Evolutionary conservation across 2,329 filamentous ascomycete species (phyloP).

Genomic region (Cordyceps javanica): DNA sequence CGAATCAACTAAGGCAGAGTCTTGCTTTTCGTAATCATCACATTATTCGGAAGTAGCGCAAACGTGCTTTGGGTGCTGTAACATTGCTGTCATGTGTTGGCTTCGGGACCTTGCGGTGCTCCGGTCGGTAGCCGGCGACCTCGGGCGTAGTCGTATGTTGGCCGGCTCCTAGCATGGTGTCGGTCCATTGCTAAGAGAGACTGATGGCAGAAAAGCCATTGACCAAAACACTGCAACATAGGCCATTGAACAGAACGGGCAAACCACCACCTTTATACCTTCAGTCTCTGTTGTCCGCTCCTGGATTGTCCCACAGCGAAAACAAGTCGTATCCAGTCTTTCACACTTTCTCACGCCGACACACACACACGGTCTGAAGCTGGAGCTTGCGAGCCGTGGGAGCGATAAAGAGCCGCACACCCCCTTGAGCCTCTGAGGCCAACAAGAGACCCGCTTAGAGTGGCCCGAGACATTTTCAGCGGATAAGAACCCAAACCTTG

Average conservation of each 20-base stretch:
- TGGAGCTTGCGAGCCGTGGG: background rate
- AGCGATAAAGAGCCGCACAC: background rate
- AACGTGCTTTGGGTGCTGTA: background rate
- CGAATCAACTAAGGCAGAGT: background rate
- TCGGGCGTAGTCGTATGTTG: conserved; percentile 4
- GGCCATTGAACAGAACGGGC: background rate
- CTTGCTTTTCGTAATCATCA: background rate
- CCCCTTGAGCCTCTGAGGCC: conserved; percentile 5
- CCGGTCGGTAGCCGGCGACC: conserved; percentile 10
- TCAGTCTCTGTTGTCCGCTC: conserved; percentile 4
- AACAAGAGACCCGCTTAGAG: conserved; percentile 3
- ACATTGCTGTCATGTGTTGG: background rate
- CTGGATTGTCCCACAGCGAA: conserved; percentile 10
- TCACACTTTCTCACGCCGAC: conserved; percentile 4
- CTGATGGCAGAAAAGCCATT: background rate
- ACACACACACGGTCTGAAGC: background rate
- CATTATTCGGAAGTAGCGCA: background rate
- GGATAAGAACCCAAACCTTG: background rate
- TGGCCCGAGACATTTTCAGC: conserved; percentile 7
- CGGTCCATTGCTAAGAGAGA: background rate
- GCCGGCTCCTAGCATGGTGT: background rate
- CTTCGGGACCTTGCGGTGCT: background rate
- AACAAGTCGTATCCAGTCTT: conserved; percentile 12
- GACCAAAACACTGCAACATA: background rate
- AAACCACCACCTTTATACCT: conserved; percentile 12